Evolutionary conservation across 176 grass and related monocot genomes (phyloP).

Genomic region (Metroxylon sagu): DNA sequence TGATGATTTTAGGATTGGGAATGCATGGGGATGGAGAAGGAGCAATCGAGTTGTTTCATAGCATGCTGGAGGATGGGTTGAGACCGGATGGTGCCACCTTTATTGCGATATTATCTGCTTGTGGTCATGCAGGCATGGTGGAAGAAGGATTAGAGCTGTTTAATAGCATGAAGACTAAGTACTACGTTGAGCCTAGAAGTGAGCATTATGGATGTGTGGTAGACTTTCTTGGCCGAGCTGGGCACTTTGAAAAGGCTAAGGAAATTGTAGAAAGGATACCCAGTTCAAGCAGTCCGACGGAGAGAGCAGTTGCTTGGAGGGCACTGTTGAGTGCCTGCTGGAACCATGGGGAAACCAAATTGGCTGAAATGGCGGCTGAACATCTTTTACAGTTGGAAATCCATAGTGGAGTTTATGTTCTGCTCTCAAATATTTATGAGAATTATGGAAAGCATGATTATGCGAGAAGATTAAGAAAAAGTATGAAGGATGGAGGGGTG

Average conservation of each 20-base stretch:
- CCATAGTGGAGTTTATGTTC: conserved; percentile 17
- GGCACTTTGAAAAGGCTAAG: conserved; percentile 5
- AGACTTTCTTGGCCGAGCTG: conserved; percentile 14
- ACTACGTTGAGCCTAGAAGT: conserved; percentile 6
- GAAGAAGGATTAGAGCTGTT: conserved; percentile 13
- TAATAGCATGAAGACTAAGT: conserved; percentile 1
- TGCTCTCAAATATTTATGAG: conserved; percentile 17
- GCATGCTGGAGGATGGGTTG: conserved; percentile 4
- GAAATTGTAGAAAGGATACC: conserved; percentile 5
- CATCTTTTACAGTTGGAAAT: conserved; percentile 9
- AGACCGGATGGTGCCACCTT: conserved; percentile 19
- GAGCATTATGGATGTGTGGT: conserved; percentile 13
- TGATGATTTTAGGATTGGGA: conserved; percentile 21
- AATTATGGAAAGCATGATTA: conserved; percentile 3
- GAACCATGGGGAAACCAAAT: conserved; percentile 8
- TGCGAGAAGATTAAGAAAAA: conserved; percentile 8
- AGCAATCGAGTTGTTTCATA: conserved; percentile 7
- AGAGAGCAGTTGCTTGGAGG: conserved; percentile 15
- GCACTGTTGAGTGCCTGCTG: conserved; percentile 16
- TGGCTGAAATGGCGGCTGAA: conserved; percentile 10
- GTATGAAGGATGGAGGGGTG: conserved; percentile 15
- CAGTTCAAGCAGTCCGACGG: neutral
- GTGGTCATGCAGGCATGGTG: conserved; percentile 19
- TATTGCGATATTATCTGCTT: conserved; percentile 5
- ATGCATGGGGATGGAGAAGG: conserved; percentile 13